phyloP scores from a whole-genome alignment of 1,284 basidiomycete genomes.

The Heterobasidion irregulare region DNA sequence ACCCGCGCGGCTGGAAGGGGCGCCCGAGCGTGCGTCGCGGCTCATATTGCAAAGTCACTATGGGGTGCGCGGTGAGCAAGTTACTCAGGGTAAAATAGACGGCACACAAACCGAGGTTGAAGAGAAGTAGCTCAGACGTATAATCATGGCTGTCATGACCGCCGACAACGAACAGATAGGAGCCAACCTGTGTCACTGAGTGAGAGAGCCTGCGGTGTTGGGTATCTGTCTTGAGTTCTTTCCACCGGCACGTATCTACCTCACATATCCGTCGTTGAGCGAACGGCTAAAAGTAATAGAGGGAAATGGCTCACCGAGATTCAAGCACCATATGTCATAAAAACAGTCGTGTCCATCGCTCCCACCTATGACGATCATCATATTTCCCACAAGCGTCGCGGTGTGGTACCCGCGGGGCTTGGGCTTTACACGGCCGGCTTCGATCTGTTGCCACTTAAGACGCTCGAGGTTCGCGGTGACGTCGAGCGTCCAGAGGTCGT shows the following conservation, averaged over 20 bases:
- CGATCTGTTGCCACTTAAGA: conserved; percentile 59
- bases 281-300: no score
- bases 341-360: conserved; percentile 77
- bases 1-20: conserved; percentile 71
- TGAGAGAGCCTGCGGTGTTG: conserved; percentile 76
- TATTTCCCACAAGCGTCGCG: conserved; percentile 77
- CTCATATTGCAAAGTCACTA: conserved; percentile 62
- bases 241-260: conserved; percentile 69
- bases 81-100: background rate
- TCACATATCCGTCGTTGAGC: background rate
- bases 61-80: conserved; percentile 1
- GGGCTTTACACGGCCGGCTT: conserved; percentile 44
- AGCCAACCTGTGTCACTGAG: conserved; percentile 87
- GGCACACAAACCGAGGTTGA: conserved; percentile 67
- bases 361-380: conserved; percentile 79
- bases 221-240: conserved; percentile 44
- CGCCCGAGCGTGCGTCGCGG: conserved; percentile 54
- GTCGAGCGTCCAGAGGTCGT: conserved; percentile 87
- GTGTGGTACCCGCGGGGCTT: conserved; percentile 85
- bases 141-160: conserved; percentile 83
- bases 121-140: conserved; percentile 71
- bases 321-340: conserved; percentile 81
- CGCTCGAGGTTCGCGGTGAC: conserved; percentile 36
- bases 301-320: conserved; percentile 54
- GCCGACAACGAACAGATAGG: conserved; percentile 84